A percentile compares a stretch with the other conserved stretches of the same genome.
Conservation (phyloP, 1,284 basidiomycete species). For the Tausonia pullulans region DNA sequence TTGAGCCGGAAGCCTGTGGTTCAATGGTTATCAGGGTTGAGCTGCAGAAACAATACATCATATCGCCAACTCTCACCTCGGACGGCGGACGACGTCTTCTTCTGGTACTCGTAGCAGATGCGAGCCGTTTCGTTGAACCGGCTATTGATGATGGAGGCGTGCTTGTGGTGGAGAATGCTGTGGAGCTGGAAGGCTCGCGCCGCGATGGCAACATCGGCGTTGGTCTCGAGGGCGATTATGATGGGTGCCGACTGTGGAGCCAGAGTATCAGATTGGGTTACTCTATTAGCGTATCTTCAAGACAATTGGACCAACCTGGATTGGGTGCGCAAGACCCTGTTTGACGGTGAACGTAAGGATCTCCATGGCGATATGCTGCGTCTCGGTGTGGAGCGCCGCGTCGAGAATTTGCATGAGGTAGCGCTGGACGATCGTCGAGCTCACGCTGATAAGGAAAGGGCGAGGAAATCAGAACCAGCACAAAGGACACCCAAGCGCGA, state of each 20-base stretch:
- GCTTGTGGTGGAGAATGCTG: conserved; percentile 71
- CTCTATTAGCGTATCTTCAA: background rate
- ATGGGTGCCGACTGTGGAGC: conserved; percentile 67
- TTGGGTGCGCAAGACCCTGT: conserved; percentile 89
- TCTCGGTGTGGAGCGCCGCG: conserved; percentile 56
- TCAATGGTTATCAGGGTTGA: background rate
- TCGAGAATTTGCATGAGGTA: conserved; percentile 74
- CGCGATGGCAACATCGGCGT: conserved; percentile 49
- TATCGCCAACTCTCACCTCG: conserved; percentile 36
- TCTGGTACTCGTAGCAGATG: conserved; percentile 72
- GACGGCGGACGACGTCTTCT: conserved; percentile 34
- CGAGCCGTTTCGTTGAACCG: conserved; percentile 69
- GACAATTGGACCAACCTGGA: conserved; percentile 47
- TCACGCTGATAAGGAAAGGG: conserved; percentile 49
- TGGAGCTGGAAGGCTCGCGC: conserved; percentile 71
- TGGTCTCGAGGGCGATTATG: conserved; percentile 86
- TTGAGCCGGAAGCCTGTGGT: conserved; percentile 6
- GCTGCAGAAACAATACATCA: background rate
- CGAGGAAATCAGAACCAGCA: background rate
- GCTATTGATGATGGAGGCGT: conserved; percentile 76
- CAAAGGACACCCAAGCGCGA: background rate
- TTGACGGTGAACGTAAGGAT: conserved; percentile 84
- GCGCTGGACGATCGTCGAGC: conserved; percentile 84
- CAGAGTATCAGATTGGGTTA: background rate
- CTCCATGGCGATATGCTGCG: conserved; percentile 78